A percentile compares a stretch with the other conserved stretches of the same genome.
Conservation (phyloP, 2,329 filamentous ascomycete genomes). For the Cordyceps pruinosa region DNA sequence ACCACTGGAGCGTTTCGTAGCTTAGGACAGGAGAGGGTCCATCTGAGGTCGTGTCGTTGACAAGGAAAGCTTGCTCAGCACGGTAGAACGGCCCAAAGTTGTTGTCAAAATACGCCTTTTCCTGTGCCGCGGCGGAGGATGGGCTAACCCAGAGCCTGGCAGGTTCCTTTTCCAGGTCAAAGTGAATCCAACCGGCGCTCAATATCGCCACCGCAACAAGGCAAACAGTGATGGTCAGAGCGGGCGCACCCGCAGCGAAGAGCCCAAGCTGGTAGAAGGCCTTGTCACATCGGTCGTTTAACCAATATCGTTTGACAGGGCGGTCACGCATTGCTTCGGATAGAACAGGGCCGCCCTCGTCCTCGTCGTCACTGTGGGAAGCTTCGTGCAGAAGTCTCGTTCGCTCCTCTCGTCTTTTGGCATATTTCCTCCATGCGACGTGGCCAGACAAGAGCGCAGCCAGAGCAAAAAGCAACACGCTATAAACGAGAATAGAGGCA, state of each 20-base stretch:
- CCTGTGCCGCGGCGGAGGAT: conserved; percentile 78
- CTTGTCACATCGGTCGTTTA: conserved; percentile 77
- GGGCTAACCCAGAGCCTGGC: conserved; percentile 96
- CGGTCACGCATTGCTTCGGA: conserved; percentile 71
- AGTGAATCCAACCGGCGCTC: conserved; percentile 81
- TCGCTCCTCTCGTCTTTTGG: conserved; percentile 68
- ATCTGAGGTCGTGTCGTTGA: conserved; percentile 68
- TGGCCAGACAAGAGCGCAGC: conserved; percentile 63
- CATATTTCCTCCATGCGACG: conserved; percentile 66
- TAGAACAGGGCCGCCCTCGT: conserved; percentile 74
- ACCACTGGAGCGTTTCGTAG: conserved; percentile 87
- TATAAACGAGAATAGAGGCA: conserved; percentile 80
- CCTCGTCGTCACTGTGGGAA: conserved; percentile 81
- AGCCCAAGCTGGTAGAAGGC: conserved; percentile 77
- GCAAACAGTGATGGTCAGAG: conserved; percentile 70
- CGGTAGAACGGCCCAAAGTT: conserved; percentile 96
- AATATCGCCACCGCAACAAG: conserved; percentile 70
- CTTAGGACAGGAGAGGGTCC: conserved; percentile 71
- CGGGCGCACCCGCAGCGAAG: conserved; percentile 74
- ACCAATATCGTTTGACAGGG: conserved; percentile 68
- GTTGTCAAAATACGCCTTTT: conserved; percentile 88
- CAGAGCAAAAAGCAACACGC: conserved; percentile 62
- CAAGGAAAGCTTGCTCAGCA: conserved; percentile 85
- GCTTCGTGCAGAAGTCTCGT: conserved; percentile 83
- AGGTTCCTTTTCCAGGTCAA: conserved; percentile 84